These are phyloP conservation scores for Penicillium lividum DNA, from an alignment of 495 filamentous ascomycete genomes.

Conservation along the genomic window DNA sequence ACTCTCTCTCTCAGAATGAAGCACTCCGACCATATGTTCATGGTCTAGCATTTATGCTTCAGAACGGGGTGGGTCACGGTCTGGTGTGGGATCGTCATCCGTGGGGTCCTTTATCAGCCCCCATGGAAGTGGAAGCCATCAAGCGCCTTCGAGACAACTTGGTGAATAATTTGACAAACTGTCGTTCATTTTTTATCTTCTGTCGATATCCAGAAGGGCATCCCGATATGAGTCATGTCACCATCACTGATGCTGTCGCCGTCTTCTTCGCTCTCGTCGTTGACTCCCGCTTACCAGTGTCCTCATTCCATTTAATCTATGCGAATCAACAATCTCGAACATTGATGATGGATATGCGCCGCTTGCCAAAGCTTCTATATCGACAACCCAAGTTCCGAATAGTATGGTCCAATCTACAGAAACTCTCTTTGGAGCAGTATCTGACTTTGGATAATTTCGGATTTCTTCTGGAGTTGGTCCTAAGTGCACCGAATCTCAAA, in stretches of 20 bases:
- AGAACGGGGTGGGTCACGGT: conserved; percentile 27
- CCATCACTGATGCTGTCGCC: conserved; percentile 28
- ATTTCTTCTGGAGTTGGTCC: conserved; percentile 29
- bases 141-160: conserved; percentile 25
- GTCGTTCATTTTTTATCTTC: conserved; percentile 33
- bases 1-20: conserved; percentile 20
- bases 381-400: conserved; percentile 28
- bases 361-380: conserved; percentile 30
- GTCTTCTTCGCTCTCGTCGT: conserved; percentile 30
- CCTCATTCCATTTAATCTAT: conserved; percentile 30
- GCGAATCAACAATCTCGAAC: conserved; percentile 28
- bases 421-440: conserved; percentile 30
- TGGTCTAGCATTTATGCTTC: conserved; percentile 27
- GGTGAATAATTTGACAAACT: conserved; percentile 20
- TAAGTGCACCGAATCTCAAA: conserved; percentile 26
- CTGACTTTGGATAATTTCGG: conserved; percentile 32
- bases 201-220: conserved; percentile 34
- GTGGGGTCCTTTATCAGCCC: conserved; percentile 28
- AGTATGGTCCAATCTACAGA: conserved; percentile 29
- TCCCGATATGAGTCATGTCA: conserved; percentile 28
- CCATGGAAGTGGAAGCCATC: conserved; percentile 24
- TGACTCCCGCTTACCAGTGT: conserved; percentile 24
- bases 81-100: conserved; percentile 27
- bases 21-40: conserved; percentile 23
- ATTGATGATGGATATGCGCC: conserved; percentile 36